Evolutionary conservation across 2,329 filamentous ascomycete genomes (phyloP).

Genomic region (Colletotrichum salicis): DNA sequence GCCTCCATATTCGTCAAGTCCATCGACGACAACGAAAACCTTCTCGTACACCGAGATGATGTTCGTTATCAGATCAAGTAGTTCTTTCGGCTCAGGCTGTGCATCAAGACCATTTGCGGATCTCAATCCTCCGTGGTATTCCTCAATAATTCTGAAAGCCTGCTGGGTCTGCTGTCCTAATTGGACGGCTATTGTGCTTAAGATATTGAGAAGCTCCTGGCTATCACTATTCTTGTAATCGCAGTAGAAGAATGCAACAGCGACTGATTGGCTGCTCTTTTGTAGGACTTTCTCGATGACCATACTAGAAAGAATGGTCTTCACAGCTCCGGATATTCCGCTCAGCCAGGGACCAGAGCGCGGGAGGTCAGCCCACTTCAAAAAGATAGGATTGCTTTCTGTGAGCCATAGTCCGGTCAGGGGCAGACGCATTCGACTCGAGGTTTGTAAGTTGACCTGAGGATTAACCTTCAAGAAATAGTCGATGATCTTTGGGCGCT

Average conservation of each 20-base stretch:
- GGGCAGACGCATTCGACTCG: neutral
- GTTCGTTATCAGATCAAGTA: neutral
- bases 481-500: neutral
- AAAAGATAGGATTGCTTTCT: neutral
- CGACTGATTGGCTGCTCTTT: neutral
- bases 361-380: neutral
- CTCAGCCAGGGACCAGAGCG: neutral
- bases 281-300: neutral
- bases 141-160: neutral
- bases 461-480: neutral
- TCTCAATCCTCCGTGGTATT: neutral
- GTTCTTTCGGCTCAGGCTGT: neutral
- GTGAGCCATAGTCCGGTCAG: conserved; percentile 12
- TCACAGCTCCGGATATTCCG: neutral
- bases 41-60: neutral
- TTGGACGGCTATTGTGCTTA: neutral
- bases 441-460: neutral
- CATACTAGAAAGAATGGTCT: neutral
- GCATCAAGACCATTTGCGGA: neutral
- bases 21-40: neutral
- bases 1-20: neutral
- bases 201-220: neutral
- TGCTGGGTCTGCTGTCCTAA: neutral
- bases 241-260: conserved; percentile 5
- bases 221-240: neutral